phyloP scores from a whole-genome alignment of 2,329 filamentous ascomycete genomes.

The Botrytis sinoallii region DNA sequence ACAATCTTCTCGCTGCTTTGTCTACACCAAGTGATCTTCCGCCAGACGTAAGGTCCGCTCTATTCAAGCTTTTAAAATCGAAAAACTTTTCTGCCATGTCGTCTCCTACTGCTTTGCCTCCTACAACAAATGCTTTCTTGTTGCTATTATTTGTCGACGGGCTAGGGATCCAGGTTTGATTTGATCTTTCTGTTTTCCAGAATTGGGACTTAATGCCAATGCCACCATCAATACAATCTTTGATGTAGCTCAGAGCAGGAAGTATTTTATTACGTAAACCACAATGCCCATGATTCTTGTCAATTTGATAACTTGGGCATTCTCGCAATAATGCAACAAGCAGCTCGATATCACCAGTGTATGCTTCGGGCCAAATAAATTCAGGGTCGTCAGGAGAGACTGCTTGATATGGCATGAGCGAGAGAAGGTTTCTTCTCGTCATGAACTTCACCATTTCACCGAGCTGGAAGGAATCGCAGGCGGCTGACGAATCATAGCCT shows the following conservation, averaged over 20 bases:
- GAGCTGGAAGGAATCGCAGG: conserved; percentile 75
- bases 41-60: conserved; percentile 51
- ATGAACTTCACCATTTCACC: conserved; percentile 76
- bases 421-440: conserved; percentile 56
- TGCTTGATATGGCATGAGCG: conserved; percentile 55
- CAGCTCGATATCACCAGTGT: conserved; percentile 58
- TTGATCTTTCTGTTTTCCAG: conserved; percentile 29
- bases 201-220: conserved; percentile 30
- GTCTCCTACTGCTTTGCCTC: conserved; percentile 25
- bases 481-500: conserved; percentile 68
- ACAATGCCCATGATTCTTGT: conserved; percentile 70
- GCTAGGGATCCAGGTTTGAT: conserved; percentile 30
- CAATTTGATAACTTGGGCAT: conserved; percentile 69
- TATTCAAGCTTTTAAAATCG: conserved; percentile 45
- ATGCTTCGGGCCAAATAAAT: conserved; percentile 39
- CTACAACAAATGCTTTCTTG: conserved; percentile 29
- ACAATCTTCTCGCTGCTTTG: conserved; percentile 50
- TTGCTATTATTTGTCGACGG: not conserved
- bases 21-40: conserved; percentile 51
- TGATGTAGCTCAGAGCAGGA: conserved; percentile 63
- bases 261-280: conserved; percentile 64
- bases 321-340: conserved; percentile 61
- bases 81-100: conserved; percentile 26
- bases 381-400: conserved; percentile 41
- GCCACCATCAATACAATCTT: conserved; percentile 49